Evolutionary conservation across 169 alveolate species (phyloP), one percentile per base, ranked within the genome.

Genomic region (Cryptosporidium andersoni): DNA sequence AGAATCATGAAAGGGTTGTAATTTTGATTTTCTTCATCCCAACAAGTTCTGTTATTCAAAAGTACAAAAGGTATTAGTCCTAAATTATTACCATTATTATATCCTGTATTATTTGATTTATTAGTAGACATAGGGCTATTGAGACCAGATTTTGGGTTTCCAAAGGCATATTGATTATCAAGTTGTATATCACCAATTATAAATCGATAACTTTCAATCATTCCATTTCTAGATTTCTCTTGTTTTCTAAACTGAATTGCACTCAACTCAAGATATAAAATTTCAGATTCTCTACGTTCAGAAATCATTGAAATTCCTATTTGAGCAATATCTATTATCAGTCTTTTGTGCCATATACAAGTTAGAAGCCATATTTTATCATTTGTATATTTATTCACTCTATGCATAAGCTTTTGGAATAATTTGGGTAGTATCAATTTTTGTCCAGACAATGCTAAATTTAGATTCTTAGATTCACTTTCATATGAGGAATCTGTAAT

Each of bases 271-370:
- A 58, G 3, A 25, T 74, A 74, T 2, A 58, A n/a, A 11, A 74
- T 74, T 60, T 74, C 85, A 2, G 85, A 56, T 37, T 74, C 74
- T 60, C 74, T 74, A 4, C 3, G 42, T 60, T 74, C 85, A 14
- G 85, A 74, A 34, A 74, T 74, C 48, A 74, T 47, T 74, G 85
- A 74, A n/a, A 74, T 58, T 45, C 85, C 85, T 11, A 74, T 1
- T 60, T 74, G 85, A 3, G 85, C 55, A 11, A 74, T 56, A 58
- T 74, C 85, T 42, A 74, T 11, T 1, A 68, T 74, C 14, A 74
- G 45, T 40, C 60, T 74, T 43, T 68, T 74, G 60, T 74, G 60
- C 12, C 60, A 74, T 55, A 68, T 74, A 48, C 60, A 74, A 14
- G 60, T 74, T 9, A 74, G 12, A 1, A 55, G 43, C 85, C 85